Evolutionary conservation across 2,329 filamentous ascomycete genomes (phyloP), one percentile per base, ranked within the genome.

Genomic region (Nigrospora osmanthi): DNA sequence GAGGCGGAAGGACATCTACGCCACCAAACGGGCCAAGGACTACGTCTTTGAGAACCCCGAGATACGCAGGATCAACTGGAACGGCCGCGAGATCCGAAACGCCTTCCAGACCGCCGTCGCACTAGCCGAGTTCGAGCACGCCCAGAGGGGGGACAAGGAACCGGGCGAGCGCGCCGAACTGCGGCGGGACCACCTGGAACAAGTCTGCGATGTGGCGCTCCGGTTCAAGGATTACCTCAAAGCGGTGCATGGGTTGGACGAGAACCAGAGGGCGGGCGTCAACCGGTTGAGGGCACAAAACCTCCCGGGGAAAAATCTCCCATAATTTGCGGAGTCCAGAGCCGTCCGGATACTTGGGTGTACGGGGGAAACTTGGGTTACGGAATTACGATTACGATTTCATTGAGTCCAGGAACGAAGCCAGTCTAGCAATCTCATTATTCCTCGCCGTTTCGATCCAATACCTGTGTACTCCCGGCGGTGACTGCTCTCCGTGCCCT

Each of bases 21-120:
- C 48, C 16, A 15, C 35, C 10, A 23, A 43, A 14, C 30, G 37
- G n/a, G 31, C 45, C 28, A 35, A 40, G 40, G 41, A 31, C 16
- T 50, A 48, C 35, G 43, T 50, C 16, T 6, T 40, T 3, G 35
- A 50, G 13, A 35, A 41, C 38, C n/a, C 36, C 2, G 42, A 38
- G 9, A 44, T 46, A 34, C 19, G 28, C 12, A 23, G 10, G 15
- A 40, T 42, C 12, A 5, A 11, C 3, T 49, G 45, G 42, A 49
- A 47, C 19, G 39, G 45, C 3, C 41, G 47, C 14, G 42, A 49
- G 31, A 49, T 47, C 28, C 42, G 47, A 1, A 49, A 47, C 34
- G 48, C 38, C 11, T 40, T 45, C 31, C 43, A 42, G 17, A 45
- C 43, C 2, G 43, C 43, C 1, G 43, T 45, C 4, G 43, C 43